These are phyloP conservation scores for Alternaria triticina DNA, from an alignment of 2,329 filamentous ascomycete species.

Conservation along the genomic window DNA sequence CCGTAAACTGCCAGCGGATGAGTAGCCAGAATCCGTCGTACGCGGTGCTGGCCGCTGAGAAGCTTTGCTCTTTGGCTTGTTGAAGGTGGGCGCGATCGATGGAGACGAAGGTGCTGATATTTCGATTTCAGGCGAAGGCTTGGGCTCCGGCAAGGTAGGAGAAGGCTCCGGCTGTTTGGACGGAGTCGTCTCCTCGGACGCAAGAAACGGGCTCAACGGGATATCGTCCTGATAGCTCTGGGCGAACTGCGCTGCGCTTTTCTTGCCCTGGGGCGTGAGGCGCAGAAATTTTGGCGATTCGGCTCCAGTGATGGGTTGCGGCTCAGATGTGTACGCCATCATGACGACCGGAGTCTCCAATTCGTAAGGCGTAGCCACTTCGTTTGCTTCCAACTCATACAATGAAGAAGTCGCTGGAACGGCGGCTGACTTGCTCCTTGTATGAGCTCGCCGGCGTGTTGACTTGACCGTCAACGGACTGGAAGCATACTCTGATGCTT, in stretches of 20 bases:
- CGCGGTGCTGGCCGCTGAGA: constrained; percentile 31
- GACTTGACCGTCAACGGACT: constrained; percentile 32
- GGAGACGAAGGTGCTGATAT: constrained; percentile 11
- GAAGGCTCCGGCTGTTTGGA: neutral
- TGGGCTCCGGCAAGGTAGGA: constrained; percentile 17
- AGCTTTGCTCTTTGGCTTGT: constrained; percentile 9
- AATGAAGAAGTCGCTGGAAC: constrained; percentile 23
- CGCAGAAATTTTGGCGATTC: constrained; percentile 21
- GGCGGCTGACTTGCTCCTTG: constrained; percentile 37
- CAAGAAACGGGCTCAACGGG: constrained; percentile 32
- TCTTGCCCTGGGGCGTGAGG: constrained; percentile 27
- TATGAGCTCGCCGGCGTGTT: constrained; percentile 26
- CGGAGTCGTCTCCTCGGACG: neutral
- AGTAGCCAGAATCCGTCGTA: constrained; percentile 50
- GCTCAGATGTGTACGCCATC: constrained; percentile 7
- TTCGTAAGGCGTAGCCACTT: neutral
- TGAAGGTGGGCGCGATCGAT: constrained; percentile 1
- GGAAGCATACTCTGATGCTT: constrained; percentile 19
- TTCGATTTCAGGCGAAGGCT: constrained; percentile 6
- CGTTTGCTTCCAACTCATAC: constrained; percentile 3
- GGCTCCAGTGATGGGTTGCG: neutral
- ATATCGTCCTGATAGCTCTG: constrained; percentile 40
- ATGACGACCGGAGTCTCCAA: neutral
- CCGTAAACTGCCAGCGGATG: constrained; percentile 44
- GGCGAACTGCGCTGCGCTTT: constrained; percentile 28